Evolutionary conservation across 2,329 filamentous ascomycete species (phyloP), one percentile per base, ranked within the genome.

Genomic region (Fusarium setosum): DNA sequence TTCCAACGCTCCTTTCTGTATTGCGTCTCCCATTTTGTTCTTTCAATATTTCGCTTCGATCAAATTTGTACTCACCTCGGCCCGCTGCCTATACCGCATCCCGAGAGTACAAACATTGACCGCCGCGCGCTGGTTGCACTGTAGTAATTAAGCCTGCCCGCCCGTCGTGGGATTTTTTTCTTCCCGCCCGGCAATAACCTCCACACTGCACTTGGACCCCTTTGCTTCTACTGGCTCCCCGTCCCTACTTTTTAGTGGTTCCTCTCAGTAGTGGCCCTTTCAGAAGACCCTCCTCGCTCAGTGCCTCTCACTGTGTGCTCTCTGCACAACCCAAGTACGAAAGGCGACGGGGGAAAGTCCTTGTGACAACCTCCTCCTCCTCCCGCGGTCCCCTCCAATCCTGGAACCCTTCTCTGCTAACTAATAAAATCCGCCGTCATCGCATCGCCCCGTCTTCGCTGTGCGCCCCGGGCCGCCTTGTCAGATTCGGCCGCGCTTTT

Each of bases 291-390:
- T 29, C 18, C 38, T 54, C 61, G 26, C 52, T 26, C 44, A 18
- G 40, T 45, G 50, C 51, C 29, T 60, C 44, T 59, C 51, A 51
- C 65, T 68, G 65, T 64, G 63, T 54, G 59, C 49, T 62, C 66
- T 67, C 56, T 40, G 48, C 50, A 64, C 44, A 29, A 12, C 26
- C 24, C 6, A 26, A 26, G 6, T 44, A 29, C 57, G 32, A 48
- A 51, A 29, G 51, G 38, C 53, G 48, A 41, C 55, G 45, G 50
- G 56, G 49, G 51, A 32, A 20, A 55, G 60, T 65, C 66, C 67
- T 71, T 69, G 64, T 70, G 69, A 71, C 69, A 67, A 67, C 48
- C 54, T 58, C 49, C 41, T 49, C 63, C 52, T 61, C 68, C 61
- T 71, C 63, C 63, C 59, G 59, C 44, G 29, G 42, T 53, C 58